These are phyloP conservation scores for Phaffomyces opuntiae DNA, from an alignment of 805 yeast genomes.

Conservation along the genomic window DNA sequence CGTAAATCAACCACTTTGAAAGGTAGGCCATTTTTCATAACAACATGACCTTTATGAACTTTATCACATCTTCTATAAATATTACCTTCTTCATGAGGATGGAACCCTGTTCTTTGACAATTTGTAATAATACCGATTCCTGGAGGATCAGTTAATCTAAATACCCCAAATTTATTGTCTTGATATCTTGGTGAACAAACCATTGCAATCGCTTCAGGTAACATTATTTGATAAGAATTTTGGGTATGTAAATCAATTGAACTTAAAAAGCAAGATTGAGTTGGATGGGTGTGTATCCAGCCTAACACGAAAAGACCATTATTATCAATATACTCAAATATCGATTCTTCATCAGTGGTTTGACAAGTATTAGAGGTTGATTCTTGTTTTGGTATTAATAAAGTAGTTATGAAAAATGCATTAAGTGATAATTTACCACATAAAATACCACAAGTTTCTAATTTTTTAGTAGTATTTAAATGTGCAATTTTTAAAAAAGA, in stretches of 20 bases:
- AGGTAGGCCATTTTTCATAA: slow-evolving; percentile 37
- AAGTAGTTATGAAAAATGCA: slow-evolving; percentile 56
- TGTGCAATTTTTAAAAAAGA: slow-evolving; percentile 40
- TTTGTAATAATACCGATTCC: slow-evolving; percentile 49
- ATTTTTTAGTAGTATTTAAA: slow-evolving; percentile 39
- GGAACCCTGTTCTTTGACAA: slow-evolving; percentile 47
- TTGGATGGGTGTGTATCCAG: slow-evolving; percentile 73
- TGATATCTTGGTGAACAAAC: slow-evolving; percentile 55
- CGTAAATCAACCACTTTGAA: slow-evolving; percentile 45
- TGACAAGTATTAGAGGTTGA: slow-evolving; percentile 57
- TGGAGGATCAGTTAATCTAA: slow-evolving; percentile 58
- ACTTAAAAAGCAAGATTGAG: slow-evolving; percentile 63
- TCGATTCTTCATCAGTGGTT: slow-evolving; percentile 51
- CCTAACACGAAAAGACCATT: slow-evolving; percentile 58
- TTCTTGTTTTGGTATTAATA: slow-evolving; percentile 57
- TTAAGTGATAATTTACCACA: slow-evolving; percentile 56
- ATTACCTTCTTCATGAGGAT: slow-evolving; percentile 49
- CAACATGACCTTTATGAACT: slow-evolving; percentile 41
- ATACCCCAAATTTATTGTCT: slow-evolving; percentile 39
- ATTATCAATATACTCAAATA: slow-evolving; percentile 49
- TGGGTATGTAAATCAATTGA: slow-evolving; percentile 66
- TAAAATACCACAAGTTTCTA: slow-evolving; percentile 63
- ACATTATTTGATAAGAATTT: slow-evolving; percentile 60
- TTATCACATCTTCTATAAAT: slow-evolving; percentile 43
- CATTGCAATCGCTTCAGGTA: slow-evolving; percentile 62